phyloP scores from a whole-genome alignment of 768 basidiomycete species.

The Mycena belliarum region DNA sequence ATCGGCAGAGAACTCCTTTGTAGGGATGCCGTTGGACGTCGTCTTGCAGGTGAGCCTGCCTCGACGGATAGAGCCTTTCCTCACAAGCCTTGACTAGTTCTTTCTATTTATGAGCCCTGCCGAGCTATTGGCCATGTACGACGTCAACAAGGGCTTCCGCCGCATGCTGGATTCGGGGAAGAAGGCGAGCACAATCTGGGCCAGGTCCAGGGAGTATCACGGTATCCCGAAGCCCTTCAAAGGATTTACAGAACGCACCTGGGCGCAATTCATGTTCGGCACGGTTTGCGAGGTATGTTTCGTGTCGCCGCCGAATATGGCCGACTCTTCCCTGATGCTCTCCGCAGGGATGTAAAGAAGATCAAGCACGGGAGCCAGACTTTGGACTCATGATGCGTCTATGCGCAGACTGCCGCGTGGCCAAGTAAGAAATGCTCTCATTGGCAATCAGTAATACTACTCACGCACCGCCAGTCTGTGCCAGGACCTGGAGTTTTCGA shows the following conservation, averaged over 20 bases:
- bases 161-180: not conserved
- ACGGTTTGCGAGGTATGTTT: not conserved
- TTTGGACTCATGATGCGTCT: not conserved
- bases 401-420: not conserved
- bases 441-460: not conserved
- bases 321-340: no score
- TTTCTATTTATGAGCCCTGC: not conserved
- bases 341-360: not conserved
- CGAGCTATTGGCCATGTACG: not conserved
- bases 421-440: not conserved
- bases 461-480: not conserved
- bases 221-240: not conserved
- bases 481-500: not conserved
- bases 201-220: not conserved
- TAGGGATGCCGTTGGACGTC: not conserved
- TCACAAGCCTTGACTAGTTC: not conserved
- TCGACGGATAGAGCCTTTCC: no score
- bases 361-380: not conserved
- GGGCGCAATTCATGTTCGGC: constrained; percentile 2
- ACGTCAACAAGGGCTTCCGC: not conserved
- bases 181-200: not conserved
- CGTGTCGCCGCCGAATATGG: no score
- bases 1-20: not conserved
- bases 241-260: not conserved
- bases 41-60: not conserved